phyloP scores from a whole-genome alignment of 306 rosid genomes.

The Macrotyloma uniflorum region DNA sequence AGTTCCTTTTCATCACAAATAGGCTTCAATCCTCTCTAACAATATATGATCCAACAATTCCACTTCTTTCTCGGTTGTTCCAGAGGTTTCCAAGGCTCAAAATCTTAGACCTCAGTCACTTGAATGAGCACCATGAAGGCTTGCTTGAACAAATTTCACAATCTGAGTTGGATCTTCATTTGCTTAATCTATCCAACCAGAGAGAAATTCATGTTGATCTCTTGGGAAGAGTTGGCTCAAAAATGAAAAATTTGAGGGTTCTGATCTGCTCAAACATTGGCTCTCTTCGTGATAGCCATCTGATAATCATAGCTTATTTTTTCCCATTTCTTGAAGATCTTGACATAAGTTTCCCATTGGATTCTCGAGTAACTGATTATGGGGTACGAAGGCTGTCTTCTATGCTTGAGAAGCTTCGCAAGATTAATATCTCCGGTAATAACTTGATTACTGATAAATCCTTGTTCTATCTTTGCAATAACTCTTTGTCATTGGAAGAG shows the following conservation, averaged over 20 bases:
- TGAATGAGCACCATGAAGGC: slow-evolving; percentile 47
- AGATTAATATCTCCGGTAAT: slow-evolving; percentile 70
- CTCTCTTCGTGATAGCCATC: slow-evolving; percentile 48
- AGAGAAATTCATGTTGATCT: slow-evolving; percentile 46
- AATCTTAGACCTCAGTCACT: slow-evolving; percentile 46
- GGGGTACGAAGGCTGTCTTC: slow-evolving; percentile 53
- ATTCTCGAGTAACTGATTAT: slow-evolving; percentile 52
- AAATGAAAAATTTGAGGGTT: slow-evolving; percentile 49
- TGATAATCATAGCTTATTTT: slow-evolving; percentile 50
- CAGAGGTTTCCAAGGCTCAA: slow-evolving; percentile 59
- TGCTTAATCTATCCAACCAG: slow-evolving; percentile 61
- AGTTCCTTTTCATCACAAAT: slow-evolving; percentile 60
- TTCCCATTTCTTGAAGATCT: slow-evolving; percentile 75
- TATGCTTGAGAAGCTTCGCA: slow-evolving; percentile 57
- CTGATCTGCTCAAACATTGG: slow-evolving; percentile 57
- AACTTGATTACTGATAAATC: slow-evolving; percentile 58
- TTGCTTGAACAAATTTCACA: slow-evolving; percentile 52
- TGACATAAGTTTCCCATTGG: slow-evolving; percentile 60
- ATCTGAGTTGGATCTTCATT: slow-evolving; percentile 61
- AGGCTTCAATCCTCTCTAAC: slow-evolving; percentile 47
- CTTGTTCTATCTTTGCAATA: slow-evolving; percentile 47
- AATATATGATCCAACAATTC: slow-evolving; percentile 36
- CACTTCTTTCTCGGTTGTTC: slow-evolving; percentile 51
- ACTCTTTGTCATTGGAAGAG: slow-evolving; percentile 54
- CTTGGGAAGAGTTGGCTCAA: slow-evolving; percentile 49